These are phyloP conservation scores for Persicaria maculosa DNA, from an alignment of 148 eudicot genomes.

Conservation along the genomic window DNA sequence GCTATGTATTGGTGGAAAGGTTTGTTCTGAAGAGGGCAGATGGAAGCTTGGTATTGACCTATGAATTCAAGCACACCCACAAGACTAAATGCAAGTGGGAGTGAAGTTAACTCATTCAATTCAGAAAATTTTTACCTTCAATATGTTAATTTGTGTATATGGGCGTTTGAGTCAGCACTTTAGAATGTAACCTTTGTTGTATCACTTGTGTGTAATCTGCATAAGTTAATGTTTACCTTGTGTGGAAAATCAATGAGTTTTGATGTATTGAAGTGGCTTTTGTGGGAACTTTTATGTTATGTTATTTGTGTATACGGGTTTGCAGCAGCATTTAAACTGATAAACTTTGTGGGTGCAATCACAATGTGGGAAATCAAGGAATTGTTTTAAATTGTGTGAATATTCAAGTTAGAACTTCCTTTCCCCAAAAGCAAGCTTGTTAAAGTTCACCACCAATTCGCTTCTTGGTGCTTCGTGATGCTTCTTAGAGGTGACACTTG, in stretches of 20 bases:
- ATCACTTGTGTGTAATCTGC: too few species aligned
- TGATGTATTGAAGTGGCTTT: too few species aligned
- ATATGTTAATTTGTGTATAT: too few species aligned
- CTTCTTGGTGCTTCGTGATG: background rate
- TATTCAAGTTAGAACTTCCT: background rate
- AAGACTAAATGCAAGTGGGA: conserved; percentile 36
- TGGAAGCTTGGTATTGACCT: conserved; percentile 32
- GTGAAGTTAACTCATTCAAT: background rate
- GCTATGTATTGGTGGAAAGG: conserved; percentile 49
- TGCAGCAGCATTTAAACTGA: background rate
- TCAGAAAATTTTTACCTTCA: too few species aligned
- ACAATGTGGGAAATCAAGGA: too few species aligned
- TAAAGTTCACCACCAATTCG: background rate
- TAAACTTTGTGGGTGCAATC: background rate
- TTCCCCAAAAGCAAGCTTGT: background rate
- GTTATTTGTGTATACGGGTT: background rate
- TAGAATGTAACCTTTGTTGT: too few species aligned
- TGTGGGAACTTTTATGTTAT: background rate
- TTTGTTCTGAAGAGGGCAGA: conserved; percentile 40
- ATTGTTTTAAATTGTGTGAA: too few species aligned
- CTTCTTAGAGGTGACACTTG: conserved; percentile 41
- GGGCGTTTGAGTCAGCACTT: too few species aligned
- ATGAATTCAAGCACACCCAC: conserved; percentile 36
- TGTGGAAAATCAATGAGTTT: too few species aligned
- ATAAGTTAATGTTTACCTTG: too few species aligned